Evolutionary conservation across 2,329 filamentous ascomycete genomes (phyloP).

Genomic region (Neopestalotiopsis rosae): DNA sequence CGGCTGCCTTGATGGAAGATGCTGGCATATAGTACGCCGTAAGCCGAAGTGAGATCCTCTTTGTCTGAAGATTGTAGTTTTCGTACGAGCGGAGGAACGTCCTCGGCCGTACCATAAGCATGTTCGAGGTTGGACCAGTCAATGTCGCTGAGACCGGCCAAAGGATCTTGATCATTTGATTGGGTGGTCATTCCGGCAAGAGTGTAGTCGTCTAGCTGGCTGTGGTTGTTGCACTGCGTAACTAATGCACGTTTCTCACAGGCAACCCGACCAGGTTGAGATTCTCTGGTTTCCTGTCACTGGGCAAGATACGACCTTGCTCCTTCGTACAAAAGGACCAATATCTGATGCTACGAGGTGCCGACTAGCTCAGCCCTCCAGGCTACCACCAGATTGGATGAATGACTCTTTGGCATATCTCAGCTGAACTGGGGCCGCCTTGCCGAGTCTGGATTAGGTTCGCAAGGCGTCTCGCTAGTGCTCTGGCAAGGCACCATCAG

Average conservation of each 20-base stretch:
- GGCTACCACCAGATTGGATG: not conserved
- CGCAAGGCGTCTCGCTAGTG: not conserved
- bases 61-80: not conserved
- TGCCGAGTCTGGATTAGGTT: not conserved
- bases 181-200: not conserved
- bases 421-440: not conserved
- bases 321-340: no score
- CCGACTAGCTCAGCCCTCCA: not conserved
- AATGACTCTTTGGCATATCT: not conserved
- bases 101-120: not conserved
- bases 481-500: not conserved
- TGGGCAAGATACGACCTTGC: not conserved
- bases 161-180: not conserved
- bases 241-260: not conserved
- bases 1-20: not conserved
- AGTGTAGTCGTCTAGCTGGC: not conserved
- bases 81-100: not conserved
- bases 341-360: not conserved
- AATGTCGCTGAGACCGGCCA: not conserved
- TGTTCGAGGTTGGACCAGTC: not conserved
- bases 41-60: not conserved
- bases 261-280: not conserved
- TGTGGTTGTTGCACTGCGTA: not conserved
- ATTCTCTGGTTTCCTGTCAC: not conserved
- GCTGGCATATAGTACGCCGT: not conserved